These are phyloP conservation scores for Metschnikowia drakensbergensis DNA, from an alignment of 805 yeast species.

Conservation along the genomic window DNA sequence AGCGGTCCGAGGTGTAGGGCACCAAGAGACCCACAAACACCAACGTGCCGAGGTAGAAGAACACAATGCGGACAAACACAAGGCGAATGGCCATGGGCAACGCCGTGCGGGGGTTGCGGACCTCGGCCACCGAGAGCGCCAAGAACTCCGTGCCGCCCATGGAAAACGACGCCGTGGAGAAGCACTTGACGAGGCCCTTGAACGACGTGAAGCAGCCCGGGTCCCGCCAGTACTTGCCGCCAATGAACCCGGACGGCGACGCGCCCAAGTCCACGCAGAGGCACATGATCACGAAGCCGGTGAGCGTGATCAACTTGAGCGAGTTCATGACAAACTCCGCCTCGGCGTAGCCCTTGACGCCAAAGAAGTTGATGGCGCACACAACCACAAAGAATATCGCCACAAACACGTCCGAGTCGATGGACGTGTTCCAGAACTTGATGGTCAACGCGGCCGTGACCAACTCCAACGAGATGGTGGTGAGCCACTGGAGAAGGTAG, in stretches of 20 bases:
- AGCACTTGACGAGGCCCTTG: slow-evolving; percentile 38
- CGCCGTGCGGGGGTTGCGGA: slow-evolving; percentile 35
- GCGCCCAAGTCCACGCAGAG: slow-evolving; percentile 38
- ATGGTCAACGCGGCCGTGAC: slow-evolving; percentile 44
- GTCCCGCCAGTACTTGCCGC: slow-evolving; percentile 41
- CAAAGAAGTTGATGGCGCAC: slow-evolving; percentile 41
- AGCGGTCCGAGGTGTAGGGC: slow-evolving; percentile 29
- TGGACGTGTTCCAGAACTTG: slow-evolving; percentile 49
- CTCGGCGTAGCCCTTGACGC: slow-evolving; percentile 46
- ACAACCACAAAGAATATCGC: slow-evolving; percentile 48
- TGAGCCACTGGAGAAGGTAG: slow-evolving; percentile 30
- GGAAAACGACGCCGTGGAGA: slow-evolving; percentile 40
- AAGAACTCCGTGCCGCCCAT: slow-evolving; percentile 41
- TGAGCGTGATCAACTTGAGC: slow-evolving; percentile 33
- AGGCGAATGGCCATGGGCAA: slow-evolving; percentile 41
- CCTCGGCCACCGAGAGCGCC: slow-evolving; percentile 38
- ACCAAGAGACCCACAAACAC: slow-evolving; percentile 38
- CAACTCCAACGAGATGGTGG: slow-evolving; percentile 20
- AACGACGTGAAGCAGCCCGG: slow-evolving; percentile 37
- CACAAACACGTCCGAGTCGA: slow-evolving; percentile 57
- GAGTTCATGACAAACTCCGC: slow-evolving; percentile 40
- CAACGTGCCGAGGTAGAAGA: slow-evolving; percentile 40
- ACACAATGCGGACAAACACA: slow-evolving; percentile 35
- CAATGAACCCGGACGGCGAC: slow-evolving; percentile 29
- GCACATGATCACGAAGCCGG: slow-evolving; percentile 41